Percentiles rank a stretch among this genome's conserved stretches.
Conservation (phyloP, 2,329 filamentous ascomycete genomes). For the Metarhizium robertsii region DNA sequence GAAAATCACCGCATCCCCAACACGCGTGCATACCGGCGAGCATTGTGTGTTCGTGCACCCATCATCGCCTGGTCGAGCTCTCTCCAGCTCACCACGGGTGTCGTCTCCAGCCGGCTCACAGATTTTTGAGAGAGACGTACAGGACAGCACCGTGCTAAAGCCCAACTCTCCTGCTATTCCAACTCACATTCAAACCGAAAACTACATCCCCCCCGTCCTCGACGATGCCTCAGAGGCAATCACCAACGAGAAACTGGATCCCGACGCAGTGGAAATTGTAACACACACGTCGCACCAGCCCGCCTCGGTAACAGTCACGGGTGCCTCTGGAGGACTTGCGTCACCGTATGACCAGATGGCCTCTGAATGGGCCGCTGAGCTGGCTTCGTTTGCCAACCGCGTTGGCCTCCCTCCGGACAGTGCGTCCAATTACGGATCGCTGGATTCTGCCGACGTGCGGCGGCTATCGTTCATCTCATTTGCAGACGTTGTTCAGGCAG, state of each 20-base stretch:
- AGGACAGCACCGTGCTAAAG: conserved; percentile 59
- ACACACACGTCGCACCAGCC: conserved; percentile 79
- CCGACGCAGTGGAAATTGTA: conserved; percentile 86
- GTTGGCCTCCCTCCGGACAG: conserved; percentile 42
- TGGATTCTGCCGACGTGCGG: conserved; percentile 68
- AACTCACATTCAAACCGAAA: conserved; percentile 86
- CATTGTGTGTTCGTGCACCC: conserved; percentile 35
- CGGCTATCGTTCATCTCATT: conserved; percentile 94
- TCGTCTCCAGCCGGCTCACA: conserved; percentile 69
- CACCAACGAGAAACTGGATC: conserved; percentile 74
- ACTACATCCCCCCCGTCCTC: conserved; percentile 84
- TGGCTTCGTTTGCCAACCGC: conserved; percentile 41
- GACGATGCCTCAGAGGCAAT: conserved; percentile 89
- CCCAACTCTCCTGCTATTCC: conserved; percentile 81
- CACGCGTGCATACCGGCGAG: conserved; percentile 20
- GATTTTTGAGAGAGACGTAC: conserved; percentile 93
- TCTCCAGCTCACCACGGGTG: conserved; percentile 64
- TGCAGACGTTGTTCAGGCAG: conserved; percentile 84
- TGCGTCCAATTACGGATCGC: conserved; percentile 65
- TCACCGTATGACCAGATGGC: conserved; percentile 31
- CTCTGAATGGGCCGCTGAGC: conserved; percentile 48
- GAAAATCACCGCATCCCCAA: conserved; percentile 30
- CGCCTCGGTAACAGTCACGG: conserved; percentile 58
- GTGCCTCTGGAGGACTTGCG: conserved; percentile 22
- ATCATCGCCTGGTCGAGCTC: conserved; percentile 55